phyloP scores from a whole-genome alignment of 257 asterid species.

The Plectranthus barbatus region DNA sequence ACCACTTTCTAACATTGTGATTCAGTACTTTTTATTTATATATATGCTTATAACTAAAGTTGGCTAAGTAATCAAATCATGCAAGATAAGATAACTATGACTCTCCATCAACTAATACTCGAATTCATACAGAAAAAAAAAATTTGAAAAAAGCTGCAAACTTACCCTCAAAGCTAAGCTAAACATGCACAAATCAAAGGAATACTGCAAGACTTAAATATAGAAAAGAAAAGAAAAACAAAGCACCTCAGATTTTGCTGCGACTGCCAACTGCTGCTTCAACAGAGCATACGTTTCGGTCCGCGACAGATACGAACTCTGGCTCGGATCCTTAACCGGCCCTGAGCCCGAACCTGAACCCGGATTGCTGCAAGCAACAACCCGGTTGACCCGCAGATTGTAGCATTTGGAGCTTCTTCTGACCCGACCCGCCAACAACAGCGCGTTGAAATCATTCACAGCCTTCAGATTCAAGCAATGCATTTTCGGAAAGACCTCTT shows the following conservation, averaged over 20 bases:
- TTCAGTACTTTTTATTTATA: neutral
- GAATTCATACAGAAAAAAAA: neutral
- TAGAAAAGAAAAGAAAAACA: neutral
- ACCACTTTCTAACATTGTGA: neutral
- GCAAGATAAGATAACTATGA: too few species aligned
- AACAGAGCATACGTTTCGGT: slow-evolving; percentile 60
- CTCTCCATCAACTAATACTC: neutral
- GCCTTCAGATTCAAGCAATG: slow-evolving; percentile 42
- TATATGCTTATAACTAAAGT: neutral
- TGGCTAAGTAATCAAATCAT: too few species aligned
- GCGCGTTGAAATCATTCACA: slow-evolving; percentile 19
- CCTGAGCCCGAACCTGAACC: too few species aligned
- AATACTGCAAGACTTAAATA: neutral
- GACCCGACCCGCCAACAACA: slow-evolving; percentile 28
- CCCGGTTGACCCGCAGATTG: slow-evolving; percentile 22
- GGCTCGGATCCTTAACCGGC: slow-evolving; percentile 24
- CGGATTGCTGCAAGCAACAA: slow-evolving; percentile 41
- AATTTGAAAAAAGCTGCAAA: neutral
- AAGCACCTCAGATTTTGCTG: slow-evolving; percentile 74
- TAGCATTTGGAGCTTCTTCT: slow-evolving; percentile 10
- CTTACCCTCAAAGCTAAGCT: neutral
- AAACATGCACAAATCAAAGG: neutral
- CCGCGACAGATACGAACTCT: slow-evolving; percentile 39
- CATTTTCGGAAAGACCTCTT: slow-evolving; percentile 24
- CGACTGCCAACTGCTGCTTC: slow-evolving; percentile 81